These are phyloP conservation scores for Ganoderma multipileum DNA, from an alignment of 1,284 basidiomycete genomes.

Conservation along the genomic window DNA sequence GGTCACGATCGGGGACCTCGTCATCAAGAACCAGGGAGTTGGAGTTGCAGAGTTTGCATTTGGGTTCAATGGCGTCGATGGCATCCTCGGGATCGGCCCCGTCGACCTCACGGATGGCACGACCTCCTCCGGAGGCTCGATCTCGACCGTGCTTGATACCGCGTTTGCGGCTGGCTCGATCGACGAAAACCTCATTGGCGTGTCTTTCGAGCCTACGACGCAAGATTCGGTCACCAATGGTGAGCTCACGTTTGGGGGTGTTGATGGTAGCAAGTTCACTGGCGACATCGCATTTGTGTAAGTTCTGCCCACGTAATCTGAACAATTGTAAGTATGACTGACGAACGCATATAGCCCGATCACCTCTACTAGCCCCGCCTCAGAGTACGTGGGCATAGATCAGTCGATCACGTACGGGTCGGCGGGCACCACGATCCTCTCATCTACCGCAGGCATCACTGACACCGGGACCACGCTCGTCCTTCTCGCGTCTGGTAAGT, in stretches of 20 bases:
- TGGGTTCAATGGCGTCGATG: slow-evolving; percentile 51
- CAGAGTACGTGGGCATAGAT: slow-evolving; percentile 59
- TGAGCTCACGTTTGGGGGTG: background rate
- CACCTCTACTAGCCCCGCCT: slow-evolving; percentile 52
- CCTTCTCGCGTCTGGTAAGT: slow-evolving; percentile 45
- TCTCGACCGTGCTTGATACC: slow-evolving; percentile 49
- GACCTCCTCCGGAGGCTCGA: slow-evolving; percentile 42
- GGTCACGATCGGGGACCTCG: slow-evolving; percentile 41
- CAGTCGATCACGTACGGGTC: slow-evolving; percentile 51
- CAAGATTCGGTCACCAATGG: slow-evolving; percentile 34
- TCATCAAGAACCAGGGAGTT: slow-evolving; percentile 55
- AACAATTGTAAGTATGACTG: no score
- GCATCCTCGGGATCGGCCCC: slow-evolving; percentile 57
- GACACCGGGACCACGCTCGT: slow-evolving; percentile 42
- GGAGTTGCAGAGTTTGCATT: slow-evolving; percentile 54
- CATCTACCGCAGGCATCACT: slow-evolving; percentile 36
- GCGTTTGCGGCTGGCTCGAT: slow-evolving; percentile 43
- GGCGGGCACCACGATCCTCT: slow-evolving; percentile 32
- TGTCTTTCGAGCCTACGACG: slow-evolving; percentile 55
- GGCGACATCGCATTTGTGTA: background rate
- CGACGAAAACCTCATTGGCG: slow-evolving; percentile 43
- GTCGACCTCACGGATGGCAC: slow-evolving; percentile 35
- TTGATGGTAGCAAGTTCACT: background rate
- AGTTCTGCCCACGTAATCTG: no score
- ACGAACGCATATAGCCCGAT: slow-evolving; percentile 45